Evolutionary conservation across 78 protist species (phyloP).

Genomic region (Dictyostelium brefeldianum): DNA sequence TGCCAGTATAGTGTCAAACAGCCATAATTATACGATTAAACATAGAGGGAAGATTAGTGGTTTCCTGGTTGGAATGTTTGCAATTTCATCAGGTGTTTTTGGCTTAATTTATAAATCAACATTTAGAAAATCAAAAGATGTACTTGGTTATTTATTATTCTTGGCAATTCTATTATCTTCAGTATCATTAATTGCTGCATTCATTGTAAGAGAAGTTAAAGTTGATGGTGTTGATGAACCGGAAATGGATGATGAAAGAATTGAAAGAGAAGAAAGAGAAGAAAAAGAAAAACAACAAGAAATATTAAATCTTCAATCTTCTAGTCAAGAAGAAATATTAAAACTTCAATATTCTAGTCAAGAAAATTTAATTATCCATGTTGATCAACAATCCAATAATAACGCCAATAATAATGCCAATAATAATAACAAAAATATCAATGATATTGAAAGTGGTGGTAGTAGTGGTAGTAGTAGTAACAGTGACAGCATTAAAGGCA

Average conservation of each 20-base stretch:
- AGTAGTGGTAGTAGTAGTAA: not conserved
- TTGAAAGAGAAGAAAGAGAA: not conserved
- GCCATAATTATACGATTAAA: slow-evolving; percentile 43
- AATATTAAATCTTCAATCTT: not conserved
- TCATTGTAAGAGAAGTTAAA: slow-evolving; percentile 28
- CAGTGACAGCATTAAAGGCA: not conserved
- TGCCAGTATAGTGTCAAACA: slow-evolving; percentile 26
- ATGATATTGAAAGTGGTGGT: not conserved
- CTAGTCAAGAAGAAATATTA: not conserved
- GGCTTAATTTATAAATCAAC: slow-evolving; percentile 50
- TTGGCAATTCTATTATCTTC: slow-evolving; percentile 11
- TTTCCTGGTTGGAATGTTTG: slow-evolving; percentile 49
- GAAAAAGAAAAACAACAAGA: not conserved
- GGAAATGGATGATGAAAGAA: not conserved
- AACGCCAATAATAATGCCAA: too few relatives aligned
- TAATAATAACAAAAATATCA: not conserved
- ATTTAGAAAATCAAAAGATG: slow-evolving; percentile 33
- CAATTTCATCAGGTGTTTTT: slow-evolving; percentile 59
- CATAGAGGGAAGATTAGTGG: slow-evolving; percentile 73
- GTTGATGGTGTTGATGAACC: slow-evolving; percentile 14
- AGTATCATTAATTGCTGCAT: slow-evolving; percentile 48
- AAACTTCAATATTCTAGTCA: not conserved
- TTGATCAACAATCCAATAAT: too few relatives aligned
- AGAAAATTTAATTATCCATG: not conserved
- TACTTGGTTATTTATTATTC: slow-evolving; percentile 49